Percentiles rank a stretch among this genome's conserved stretches.
These are phyloP conservation scores for Gyromitra esculenta DNA, from an alignment of 2,329 filamentous ascomycete species.

Conservation along the genomic window DNA sequence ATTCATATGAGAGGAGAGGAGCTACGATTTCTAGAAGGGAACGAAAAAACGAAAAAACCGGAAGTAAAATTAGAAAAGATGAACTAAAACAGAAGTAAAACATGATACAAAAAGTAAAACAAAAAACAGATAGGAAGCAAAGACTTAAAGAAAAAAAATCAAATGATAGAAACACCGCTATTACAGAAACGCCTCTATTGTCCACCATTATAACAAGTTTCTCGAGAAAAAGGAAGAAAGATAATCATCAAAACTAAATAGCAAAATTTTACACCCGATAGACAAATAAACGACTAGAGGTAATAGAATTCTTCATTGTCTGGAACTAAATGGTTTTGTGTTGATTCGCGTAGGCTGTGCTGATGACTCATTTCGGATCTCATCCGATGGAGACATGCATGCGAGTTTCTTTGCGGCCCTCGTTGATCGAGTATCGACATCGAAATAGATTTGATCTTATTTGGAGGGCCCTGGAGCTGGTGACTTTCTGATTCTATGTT, in stretches of 20 bases:
- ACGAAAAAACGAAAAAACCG: not conserved
- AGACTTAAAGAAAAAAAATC: not conserved
- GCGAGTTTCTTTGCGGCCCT: not conserved
- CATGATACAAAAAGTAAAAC: conserved; percentile 1
- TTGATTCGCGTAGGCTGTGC: not conserved
- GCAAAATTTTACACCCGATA: not conserved
- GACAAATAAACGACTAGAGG: not conserved
- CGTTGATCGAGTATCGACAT: not conserved
- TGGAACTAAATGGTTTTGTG: not conserved
- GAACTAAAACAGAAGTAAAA: not conserved
- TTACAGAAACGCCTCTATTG: not conserved
- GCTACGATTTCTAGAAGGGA: conserved; percentile 9
- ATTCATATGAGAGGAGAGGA: conserved; percentile 2
- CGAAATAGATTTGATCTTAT: not conserved
- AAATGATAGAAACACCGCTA: not conserved
- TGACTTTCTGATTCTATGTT: not conserved
- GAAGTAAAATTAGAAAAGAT: not conserved
- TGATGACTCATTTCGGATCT: not conserved
- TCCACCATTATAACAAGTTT: not conserved
- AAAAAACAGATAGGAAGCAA: conserved; percentile 6
- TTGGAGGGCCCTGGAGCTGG: not conserved
- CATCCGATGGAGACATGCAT: not conserved
- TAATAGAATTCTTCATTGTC: not conserved
- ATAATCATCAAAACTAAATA: conserved; percentile 3
- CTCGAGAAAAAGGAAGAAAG: not conserved